Percentiles rank a stretch among this genome's conserved stretches.
These are phyloP conservation scores for Mortierella sp. DNA, from an alignment of 371 early-diverging fungal genomes.

Conservation along the genomic window DNA sequence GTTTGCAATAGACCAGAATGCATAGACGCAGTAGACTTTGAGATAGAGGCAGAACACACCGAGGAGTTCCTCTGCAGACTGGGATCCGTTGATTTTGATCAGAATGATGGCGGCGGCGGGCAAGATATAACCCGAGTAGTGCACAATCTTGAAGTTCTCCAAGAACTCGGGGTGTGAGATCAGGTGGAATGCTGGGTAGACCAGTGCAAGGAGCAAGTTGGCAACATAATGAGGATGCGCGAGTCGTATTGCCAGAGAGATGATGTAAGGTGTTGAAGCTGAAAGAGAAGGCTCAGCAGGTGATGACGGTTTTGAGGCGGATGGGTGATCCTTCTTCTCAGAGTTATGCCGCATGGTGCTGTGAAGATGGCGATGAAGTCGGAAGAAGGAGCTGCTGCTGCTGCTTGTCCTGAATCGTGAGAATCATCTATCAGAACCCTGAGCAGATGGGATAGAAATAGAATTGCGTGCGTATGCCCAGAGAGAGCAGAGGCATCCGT, in stretches of 20 bases:
- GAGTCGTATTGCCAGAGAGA: conserved; percentile 54
- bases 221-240: conserved; percentile 64
- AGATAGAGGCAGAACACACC: conserved; percentile 66
- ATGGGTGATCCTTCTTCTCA: too few relatives aligned
- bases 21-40: conserved; percentile 60
- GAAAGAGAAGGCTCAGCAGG: too few relatives aligned
- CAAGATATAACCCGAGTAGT: conserved; percentile 37
- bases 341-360: too few relatives aligned
- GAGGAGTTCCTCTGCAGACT: conserved; percentile 65
- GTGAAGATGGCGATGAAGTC: too few relatives aligned
- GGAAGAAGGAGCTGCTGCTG: too few relatives aligned
- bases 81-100: conserved; percentile 41
- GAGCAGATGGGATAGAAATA: too few relatives aligned
- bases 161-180: conserved; percentile 40
- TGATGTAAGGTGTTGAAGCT: neutral
- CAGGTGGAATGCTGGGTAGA: conserved; percentile 31
- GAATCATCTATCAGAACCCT: too few relatives aligned
- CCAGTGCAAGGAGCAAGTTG: conserved; percentile 49
- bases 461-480: too few relatives aligned
- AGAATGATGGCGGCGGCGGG: conserved; percentile 26
- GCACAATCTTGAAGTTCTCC: conserved; percentile 11
- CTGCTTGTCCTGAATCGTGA: too few relatives aligned
- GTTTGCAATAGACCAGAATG: conserved; percentile 45
- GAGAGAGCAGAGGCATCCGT: too few relatives aligned
- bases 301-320: too few relatives aligned